Conservation (phyloP, 495 filamentous ascomycete genomes). For the Daldinia grandis region DNA sequence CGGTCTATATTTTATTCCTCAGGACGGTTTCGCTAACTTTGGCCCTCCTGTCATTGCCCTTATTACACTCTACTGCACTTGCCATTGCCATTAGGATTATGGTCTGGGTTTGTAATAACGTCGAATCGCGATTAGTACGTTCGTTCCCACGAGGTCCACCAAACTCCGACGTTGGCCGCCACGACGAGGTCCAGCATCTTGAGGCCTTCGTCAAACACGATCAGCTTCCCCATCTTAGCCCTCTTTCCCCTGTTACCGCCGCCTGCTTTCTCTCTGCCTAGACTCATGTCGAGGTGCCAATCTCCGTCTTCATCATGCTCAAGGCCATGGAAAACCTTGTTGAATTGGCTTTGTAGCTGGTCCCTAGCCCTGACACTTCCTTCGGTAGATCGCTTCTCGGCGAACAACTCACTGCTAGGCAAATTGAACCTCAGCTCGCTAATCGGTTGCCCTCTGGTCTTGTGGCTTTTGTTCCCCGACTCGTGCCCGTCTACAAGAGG, state of each 20-base stretch:
- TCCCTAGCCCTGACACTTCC: slow-evolving; percentile 36
- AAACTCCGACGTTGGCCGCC: slow-evolving; percentile 87
- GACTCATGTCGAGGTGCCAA: slow-evolving; percentile 67
- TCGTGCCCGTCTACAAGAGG: slow-evolving; percentile 51
- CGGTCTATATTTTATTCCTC: slow-evolving; percentile 17
- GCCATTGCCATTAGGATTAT: neutral
- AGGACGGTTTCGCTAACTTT: neutral
- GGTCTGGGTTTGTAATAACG: neutral
- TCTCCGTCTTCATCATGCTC: slow-evolving; percentile 47
- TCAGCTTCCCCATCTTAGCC: slow-evolving; percentile 91
- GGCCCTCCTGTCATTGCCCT: neutral
- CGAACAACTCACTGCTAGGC: slow-evolving; percentile 58
- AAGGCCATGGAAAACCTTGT: slow-evolving; percentile 43
- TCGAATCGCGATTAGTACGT: slow-evolving; percentile 38
- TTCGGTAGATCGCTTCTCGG: slow-evolving; percentile 38
- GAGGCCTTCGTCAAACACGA: slow-evolving; percentile 88
- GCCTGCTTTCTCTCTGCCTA: slow-evolving; percentile 79
- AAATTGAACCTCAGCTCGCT: slow-evolving; percentile 92
- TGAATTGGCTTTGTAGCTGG: slow-evolving; percentile 52
- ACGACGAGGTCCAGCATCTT: slow-evolving; percentile 96
- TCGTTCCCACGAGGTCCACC: slow-evolving; percentile 89
- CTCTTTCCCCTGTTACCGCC: slow-evolving; percentile 84
- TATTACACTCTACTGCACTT: neutral
- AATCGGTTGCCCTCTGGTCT: slow-evolving; percentile 59
- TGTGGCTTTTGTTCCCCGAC: slow-evolving; percentile 37